Conservation (phyloP, 768 basidiomycete genomes). For the Hygrophoropsis aurantiaca region DNA sequence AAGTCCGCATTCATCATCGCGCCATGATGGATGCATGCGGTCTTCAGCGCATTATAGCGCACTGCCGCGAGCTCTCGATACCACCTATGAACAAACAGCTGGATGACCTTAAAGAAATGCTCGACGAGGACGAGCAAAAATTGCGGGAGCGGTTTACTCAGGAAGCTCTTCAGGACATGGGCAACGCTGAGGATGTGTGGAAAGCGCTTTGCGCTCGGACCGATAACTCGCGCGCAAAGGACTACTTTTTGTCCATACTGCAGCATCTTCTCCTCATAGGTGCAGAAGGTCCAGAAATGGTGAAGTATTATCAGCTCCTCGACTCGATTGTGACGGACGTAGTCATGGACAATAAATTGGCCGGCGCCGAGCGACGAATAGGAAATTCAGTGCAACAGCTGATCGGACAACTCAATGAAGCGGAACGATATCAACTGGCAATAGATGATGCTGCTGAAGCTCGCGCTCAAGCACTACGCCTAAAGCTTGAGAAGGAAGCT, state of each 20-base stretch:
- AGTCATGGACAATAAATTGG: constrained; percentile 88
- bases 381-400: constrained; percentile 89
- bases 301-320: constrained; percentile 88
- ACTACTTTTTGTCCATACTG: constrained; percentile 91
- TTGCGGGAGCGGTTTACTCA: constrained; percentile 76
- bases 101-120: constrained; percentile 51
- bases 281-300: constrained; percentile 80
- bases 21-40: constrained; percentile 89
- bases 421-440: constrained; percentile 76
- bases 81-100: constrained; percentile 67
- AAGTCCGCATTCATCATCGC: constrained; percentile 83
- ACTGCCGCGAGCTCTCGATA: constrained; percentile 68
- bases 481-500: constrained; percentile 79
- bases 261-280: constrained; percentile 90
- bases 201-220: constrained; percentile 76
- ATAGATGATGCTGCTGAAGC: constrained; percentile 76
- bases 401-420: constrained; percentile 87
- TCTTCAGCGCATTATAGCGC: constrained; percentile 66
- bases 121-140: constrained; percentile 75
- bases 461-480: constrained; percentile 58
- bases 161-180: constrained; percentile 72
- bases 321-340: constrained; percentile 88
- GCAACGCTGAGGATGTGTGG: constrained; percentile 84
- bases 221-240: constrained; percentile 74
- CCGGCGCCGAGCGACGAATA: constrained; percentile 79